Evolutionary conservation across 331 rosid species (phyloP), one percentile per base, ranked within the genome.

Genomic region (Pyracantha coccinea): DNA sequence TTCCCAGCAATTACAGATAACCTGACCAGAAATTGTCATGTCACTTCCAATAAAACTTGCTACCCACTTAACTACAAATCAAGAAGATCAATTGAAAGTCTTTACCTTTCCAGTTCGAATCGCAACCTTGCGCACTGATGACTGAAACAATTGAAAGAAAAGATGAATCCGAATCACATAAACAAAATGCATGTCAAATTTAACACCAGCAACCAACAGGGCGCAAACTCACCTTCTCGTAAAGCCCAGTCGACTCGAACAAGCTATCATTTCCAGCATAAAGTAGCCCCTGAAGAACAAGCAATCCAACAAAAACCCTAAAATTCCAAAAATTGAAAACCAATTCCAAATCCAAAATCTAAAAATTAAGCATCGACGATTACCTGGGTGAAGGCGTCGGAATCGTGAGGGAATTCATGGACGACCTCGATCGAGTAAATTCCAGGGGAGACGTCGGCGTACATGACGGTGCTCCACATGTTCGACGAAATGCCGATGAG

Each of bases 371-470:
- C 4, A 6, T 47, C 15, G 21, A 44, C 16, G 24, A 45, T 73
- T 55, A 89, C 97, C 98, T 94, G 98, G 57, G 97, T 94, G 80
- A 90, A 90, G 73, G 98, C 98, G 21, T 58, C 17, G 50, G 91
- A 88, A 32, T 94, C 98, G 59, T 94, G 98, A 81, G 93, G 92
- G 58, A 88, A 91, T 75, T 78, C 92, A 71, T 94, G 85, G 80
- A 94, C 89, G 12, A 94, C 93, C 29, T 88, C 86, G 35, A 80
- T 77, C 3, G 90, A 74, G 83, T 83, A 84, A 59, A 79, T 17
- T 17, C 2, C 28, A 4, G 84, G 74, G 20, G 79, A 78, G 3
- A 19, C 68, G 21, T 50, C 33, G 57, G 14, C 75, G 75, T 58
- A 16, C 10, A 12, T 64, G 68, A 80, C 33, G 4, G 33, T 75